Conservation (phyloP, 2,329 filamentous ascomycete genomes). For the Neospermospora avenae region DNA sequence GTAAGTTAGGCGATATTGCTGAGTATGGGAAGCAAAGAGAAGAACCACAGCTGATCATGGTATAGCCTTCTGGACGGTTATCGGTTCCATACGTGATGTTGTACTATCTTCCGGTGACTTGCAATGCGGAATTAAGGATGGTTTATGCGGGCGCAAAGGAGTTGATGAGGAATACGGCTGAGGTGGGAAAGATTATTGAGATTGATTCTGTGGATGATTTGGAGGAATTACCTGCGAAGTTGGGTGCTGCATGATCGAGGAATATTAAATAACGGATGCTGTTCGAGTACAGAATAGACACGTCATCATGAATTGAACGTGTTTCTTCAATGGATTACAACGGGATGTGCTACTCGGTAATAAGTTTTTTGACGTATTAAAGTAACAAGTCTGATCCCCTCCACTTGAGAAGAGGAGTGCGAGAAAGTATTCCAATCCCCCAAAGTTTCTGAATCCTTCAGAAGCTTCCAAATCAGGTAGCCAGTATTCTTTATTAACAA, state of each 20-base stretch:
- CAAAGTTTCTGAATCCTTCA: no score
- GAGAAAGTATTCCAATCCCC: no score
- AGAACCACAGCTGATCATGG: slow-evolving; percentile 11
- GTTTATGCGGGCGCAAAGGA: slow-evolving; percentile 95
- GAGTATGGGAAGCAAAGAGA: no score
- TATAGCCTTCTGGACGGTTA: slow-evolving; percentile 69
- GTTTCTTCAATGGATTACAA: no score
- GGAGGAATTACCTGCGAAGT: slow-evolving; percentile 71
- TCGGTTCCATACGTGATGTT: slow-evolving; percentile 92
- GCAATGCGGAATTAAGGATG: slow-evolving; percentile 85
- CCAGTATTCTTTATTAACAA: no score
- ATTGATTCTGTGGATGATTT: slow-evolving; percentile 78
- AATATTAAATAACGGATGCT: background rate
- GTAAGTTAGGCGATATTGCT: slow-evolving; percentile 47
- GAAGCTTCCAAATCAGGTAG: no score
- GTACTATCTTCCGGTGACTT: slow-evolving; percentile 91
- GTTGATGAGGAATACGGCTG: slow-evolving; percentile 87
- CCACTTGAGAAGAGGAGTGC: no score
- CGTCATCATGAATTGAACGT: no score
- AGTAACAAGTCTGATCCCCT: no score
- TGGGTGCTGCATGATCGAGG: slow-evolving; percentile 36
- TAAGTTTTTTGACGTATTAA: no score
- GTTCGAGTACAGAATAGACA: no score
- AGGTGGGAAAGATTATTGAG: slow-evolving; percentile 86
- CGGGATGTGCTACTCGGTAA: no score